phyloP scores from a whole-genome alignment of 306 rosid species.

The Herpetospermum pedunculosum region DNA sequence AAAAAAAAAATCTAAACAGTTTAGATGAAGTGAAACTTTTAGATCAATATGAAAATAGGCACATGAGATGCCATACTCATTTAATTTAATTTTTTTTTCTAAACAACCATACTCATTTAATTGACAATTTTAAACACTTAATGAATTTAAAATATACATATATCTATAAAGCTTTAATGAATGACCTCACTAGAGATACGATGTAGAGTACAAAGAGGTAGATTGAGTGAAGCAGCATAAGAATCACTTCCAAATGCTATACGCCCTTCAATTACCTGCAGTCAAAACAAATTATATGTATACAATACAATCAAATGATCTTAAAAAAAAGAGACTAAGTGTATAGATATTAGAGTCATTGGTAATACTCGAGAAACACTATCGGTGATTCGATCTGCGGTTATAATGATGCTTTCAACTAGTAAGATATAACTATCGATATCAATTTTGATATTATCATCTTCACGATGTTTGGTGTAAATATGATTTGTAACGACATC shows the following conservation, averaged over 20 bases:
- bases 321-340: background rate
- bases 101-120: too few relatives aligned
- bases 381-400: background rate
- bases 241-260: background rate
- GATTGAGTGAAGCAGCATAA: conserved; percentile 4
- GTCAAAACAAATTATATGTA: background rate
- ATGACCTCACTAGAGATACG: conserved; percentile 8
- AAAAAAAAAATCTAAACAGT: background rate
- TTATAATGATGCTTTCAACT: background rate
- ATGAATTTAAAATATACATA: too few relatives aligned
- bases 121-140: too few relatives aligned
- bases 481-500: background rate
- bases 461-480: background rate
- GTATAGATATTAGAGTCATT: background rate
- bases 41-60: background rate
- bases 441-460: background rate
- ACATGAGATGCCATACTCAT: background rate
- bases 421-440: background rate
- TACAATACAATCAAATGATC: background rate
- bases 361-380: background rate
- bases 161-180: too few relatives aligned
- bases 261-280: conserved; percentile 7
- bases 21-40: background rate
- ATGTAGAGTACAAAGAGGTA: conserved; percentile 4
- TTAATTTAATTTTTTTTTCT: too few relatives aligned